phyloP scores from a whole-genome alignment of 371 early-diverging fungal genomes.

The Sporodiniella umbellata region DNA sequence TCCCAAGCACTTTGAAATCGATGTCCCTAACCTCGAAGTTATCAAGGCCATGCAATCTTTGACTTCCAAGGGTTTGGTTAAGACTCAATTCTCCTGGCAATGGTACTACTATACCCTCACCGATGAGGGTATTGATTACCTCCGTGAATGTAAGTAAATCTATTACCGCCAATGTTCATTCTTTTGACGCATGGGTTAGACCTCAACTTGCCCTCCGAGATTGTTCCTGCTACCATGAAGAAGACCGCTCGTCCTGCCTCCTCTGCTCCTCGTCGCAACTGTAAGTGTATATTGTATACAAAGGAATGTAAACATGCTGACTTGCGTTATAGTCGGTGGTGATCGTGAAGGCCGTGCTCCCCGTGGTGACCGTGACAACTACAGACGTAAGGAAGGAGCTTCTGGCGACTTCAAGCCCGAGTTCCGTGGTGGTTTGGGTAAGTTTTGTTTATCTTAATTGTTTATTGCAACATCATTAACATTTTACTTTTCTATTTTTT shows the following conservation, averaged over 20 bases:
- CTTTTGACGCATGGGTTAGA: too few relatives aligned
- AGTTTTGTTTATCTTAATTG: slow-evolving; percentile 9
- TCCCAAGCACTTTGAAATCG: slow-evolving; percentile 91
- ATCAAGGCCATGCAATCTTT: slow-evolving; percentile 98
- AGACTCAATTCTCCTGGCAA: slow-evolving; percentile 99
- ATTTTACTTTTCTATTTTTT: not conserved
- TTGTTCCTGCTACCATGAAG: slow-evolving; percentile 97
- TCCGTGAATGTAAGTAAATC: slow-evolving; percentile 83
- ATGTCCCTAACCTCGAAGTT: slow-evolving; percentile 97
- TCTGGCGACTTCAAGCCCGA: slow-evolving; percentile 92
- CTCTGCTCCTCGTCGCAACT: slow-evolving; percentile 62
- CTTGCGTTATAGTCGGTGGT: slow-evolving; percentile 29
- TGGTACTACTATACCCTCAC: slow-evolving; percentile 99
- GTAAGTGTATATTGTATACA: slow-evolving; percentile 36
- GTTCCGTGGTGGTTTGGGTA: slow-evolving; percentile 86
- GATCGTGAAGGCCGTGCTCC: slow-evolving; percentile 59
- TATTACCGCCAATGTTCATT: too few relatives aligned
- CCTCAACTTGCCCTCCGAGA: slow-evolving; percentile 95
- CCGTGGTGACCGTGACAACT: slow-evolving; percentile 78
- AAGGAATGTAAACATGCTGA: not conserved
- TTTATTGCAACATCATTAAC: not conserved
- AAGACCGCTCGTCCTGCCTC: slow-evolving; percentile 74
- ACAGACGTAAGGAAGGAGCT: slow-evolving; percentile 94
- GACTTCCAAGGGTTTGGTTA: slow-evolving; percentile 93
- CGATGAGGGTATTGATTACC: slow-evolving; percentile 96